Evolutionary conservation across 805 yeast genomes (phyloP).

Genomic region (Tetrapisispora fleetii): DNA sequence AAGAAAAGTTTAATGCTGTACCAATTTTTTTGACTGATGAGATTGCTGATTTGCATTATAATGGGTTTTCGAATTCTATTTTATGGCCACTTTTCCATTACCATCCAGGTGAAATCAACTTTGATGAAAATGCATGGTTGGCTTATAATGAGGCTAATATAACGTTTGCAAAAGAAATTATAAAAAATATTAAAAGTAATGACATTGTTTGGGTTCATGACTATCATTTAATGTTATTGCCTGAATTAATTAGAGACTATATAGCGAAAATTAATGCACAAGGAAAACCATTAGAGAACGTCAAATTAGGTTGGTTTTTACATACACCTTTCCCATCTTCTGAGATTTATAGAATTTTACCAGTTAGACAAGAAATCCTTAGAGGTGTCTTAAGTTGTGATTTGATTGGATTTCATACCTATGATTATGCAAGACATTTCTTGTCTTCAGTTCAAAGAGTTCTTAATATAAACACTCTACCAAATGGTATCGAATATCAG

Average conservation of each 20-base stretch:
- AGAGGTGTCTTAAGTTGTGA: conserved; percentile 91
- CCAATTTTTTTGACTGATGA: conserved; percentile 85
- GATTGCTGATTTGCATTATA: conserved; percentile 90
- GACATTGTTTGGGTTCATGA: conserved; percentile 98
- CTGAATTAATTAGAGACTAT: conserved; percentile 69
- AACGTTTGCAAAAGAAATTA: conserved; percentile 66
- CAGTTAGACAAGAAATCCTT: conserved; percentile 87
- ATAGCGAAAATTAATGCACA: conserved; percentile 31
- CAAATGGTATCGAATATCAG: conserved; percentile 77
- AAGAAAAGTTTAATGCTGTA: conserved; percentile 72
- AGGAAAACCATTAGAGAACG: conserved; percentile 34
- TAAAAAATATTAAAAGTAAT: conserved; percentile 59
- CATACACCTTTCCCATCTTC: conserved; percentile 98
- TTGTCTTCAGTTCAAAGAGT: conserved; percentile 80
- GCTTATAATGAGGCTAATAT: conserved; percentile 92
- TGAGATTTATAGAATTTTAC: conserved; percentile 90
- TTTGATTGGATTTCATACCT: conserved; percentile 96
- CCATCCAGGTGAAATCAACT: conserved; percentile 98
- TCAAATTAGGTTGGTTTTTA: conserved; percentile 82
- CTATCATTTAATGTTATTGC: conserved; percentile 91
- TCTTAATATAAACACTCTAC: conserved; percentile 70
- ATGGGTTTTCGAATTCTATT: conserved; percentile 90
- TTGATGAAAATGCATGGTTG: conserved; percentile 96
- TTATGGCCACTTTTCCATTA: conserved; percentile 98
- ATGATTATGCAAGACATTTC: conserved; percentile 95